Evolutionary conservation across 768 basidiomycete genomes (phyloP), one percentile per base, ranked within the genome.

Genomic region (Exidia glandulosa): DNA sequence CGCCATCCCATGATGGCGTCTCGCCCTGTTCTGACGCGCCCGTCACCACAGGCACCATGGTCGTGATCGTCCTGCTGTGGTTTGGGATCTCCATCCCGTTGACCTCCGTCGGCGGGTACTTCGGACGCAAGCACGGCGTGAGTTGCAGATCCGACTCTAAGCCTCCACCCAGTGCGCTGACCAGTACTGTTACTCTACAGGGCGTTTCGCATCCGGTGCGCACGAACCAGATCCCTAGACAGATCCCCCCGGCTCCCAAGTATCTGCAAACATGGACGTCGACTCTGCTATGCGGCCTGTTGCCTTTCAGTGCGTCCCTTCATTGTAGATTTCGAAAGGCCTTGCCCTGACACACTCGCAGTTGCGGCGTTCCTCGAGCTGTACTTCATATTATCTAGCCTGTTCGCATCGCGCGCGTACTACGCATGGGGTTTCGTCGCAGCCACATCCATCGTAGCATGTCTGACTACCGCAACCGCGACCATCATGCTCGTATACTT

Each of bases 381-480:
- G 12, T 96, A 92, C 72, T 96, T 94, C 68, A 84, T 95, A 48
- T 77, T 97, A 61, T 90, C 92, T 13, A 89, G 86, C 66, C 77
- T 97, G 30, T 98, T 96, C 66, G 94, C 94, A 27, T 88, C 91
- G 10, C 81, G 90, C 33, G 89, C 88, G 50, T 95, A 94, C 74
- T 97, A 96, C 70, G 95, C 95, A 12, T 97, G 97, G 69, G 95
- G 95, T 16, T 97, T 97, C 76, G 73, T 97, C 48, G 88, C 92
- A 30, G 74, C 97, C 58, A 94, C 93, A 0, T 87, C 88, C 57
- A 79, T 81, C 14, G 84, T 97, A 31, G 89, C 94, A 30, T 79
- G 80, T 56, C 75, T 97, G 32, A 96, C 93, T 16, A 88, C 92
- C 0, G 94, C 93, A 3, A 95, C 94, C 0, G 88, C 94, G 41